Conservation (phyloP, 306 rosid species). For the Quercus gilva region DNA sequence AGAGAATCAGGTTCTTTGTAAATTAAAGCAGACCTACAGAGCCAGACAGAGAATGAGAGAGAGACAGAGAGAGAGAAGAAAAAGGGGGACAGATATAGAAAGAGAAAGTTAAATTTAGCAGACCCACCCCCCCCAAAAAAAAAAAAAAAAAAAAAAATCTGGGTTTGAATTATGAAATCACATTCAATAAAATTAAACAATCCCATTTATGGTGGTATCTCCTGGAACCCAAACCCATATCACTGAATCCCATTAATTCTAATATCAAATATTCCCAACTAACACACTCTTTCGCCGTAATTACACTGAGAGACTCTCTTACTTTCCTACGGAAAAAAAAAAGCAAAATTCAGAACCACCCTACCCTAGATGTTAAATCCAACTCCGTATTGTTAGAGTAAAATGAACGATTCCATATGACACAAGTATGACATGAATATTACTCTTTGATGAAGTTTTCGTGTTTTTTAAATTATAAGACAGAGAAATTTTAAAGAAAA, state of each 20-base stretch:
- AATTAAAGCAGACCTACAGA: slow-evolving; percentile 25
- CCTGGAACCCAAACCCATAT: background rate
- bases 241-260: background rate
- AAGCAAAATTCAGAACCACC: too few relatives aligned
- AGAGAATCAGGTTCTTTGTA: slow-evolving; percentile 69
- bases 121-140: background rate
- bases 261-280: too few relatives aligned
- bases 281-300: too few relatives aligned
- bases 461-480: too few relatives aligned
- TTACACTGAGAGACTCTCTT: too few relatives aligned
- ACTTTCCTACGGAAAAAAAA: too few relatives aligned
- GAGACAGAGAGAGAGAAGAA: background rate
- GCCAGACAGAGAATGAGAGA: background rate
- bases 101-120: slow-evolving; percentile 14
- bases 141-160: background rate
- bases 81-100: background rate
- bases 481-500: background rate
- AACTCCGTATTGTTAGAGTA: too few relatives aligned
- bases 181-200: background rate
- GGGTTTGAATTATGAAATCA: background rate
- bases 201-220: slow-evolving; percentile 23
- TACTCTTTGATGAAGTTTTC: too few relatives aligned
- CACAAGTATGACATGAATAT: too few relatives aligned
- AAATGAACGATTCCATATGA: too few relatives aligned
- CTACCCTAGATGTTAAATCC: too few relatives aligned